A percentile compares a stretch with the other conserved stretches of the same genome.
These are phyloP conservation scores for Closterium sp. DNA, from an alignment of 139 green algal genomes.

Conservation along the genomic window DNA sequence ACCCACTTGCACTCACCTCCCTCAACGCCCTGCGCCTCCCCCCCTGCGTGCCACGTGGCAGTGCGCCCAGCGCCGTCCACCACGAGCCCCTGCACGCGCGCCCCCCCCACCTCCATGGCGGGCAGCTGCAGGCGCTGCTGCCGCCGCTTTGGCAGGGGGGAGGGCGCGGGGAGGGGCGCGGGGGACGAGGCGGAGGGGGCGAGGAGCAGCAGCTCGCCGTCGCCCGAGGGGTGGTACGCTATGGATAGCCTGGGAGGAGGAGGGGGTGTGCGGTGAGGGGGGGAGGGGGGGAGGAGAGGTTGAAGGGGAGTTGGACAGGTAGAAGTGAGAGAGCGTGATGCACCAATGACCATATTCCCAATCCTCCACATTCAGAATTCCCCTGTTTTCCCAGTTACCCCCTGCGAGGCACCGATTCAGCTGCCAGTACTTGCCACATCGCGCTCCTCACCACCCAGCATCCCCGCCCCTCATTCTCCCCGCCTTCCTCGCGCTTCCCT, in stretches of 20 bases:
- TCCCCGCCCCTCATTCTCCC: background rate
- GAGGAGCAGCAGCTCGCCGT: background rate
- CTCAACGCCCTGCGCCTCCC: background rate
- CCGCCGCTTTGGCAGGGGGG: background rate
- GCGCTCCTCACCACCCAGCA: background rate
- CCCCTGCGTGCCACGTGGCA: background rate
- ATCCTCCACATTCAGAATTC: too few species aligned
- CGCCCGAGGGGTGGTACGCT: background rate
- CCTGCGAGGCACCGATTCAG: too few species aligned
- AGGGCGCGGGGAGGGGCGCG: background rate
- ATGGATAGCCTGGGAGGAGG: background rate
- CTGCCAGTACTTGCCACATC: too few species aligned
- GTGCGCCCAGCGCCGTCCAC: background rate
- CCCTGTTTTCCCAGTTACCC: background rate
- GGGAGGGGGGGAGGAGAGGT: too few species aligned
- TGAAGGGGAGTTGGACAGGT: background rate
- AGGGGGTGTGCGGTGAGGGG: too few species aligned
- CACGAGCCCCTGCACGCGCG: background rate
- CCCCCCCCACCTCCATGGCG: background rate
- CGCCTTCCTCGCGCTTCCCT: background rate
- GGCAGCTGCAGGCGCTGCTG: background rate
- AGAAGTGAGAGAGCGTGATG: background rate
- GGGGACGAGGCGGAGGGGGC: background rate
- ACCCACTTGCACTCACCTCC: background rate
- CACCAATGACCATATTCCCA: background rate